Evolutionary conservation across 805 yeast species (phyloP).

Genomic region (Deakozyma indianensis): DNA sequence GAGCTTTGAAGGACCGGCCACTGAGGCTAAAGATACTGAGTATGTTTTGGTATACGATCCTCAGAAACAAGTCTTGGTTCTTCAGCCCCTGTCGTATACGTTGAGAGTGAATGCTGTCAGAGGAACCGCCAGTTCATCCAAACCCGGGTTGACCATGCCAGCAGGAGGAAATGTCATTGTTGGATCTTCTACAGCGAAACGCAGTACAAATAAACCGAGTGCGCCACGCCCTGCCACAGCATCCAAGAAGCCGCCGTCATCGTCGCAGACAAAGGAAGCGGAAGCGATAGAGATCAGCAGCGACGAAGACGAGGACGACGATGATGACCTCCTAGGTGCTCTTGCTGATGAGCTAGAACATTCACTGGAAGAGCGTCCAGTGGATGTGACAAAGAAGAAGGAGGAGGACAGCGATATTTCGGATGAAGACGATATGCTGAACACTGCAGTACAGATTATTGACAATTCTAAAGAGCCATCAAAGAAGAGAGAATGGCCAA

Average conservation of each 20-base stretch:
- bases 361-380: constrained; percentile 10
- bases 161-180: background rate
- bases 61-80: constrained; percentile 16
- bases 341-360: constrained; percentile 14
- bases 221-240: background rate
- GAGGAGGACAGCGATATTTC: background rate
- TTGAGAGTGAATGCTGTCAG: constrained; percentile 11
- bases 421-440: background rate
- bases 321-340: constrained; percentile 12
- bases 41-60: constrained; percentile 73
- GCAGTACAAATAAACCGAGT: background rate
- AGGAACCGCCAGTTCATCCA: constrained; percentile 7
- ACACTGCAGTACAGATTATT: background rate
- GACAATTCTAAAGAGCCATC: background rate
- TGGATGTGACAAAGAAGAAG: background rate
- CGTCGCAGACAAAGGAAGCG: background rate
- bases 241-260: background rate
- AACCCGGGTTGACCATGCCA: background rate
- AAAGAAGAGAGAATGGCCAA: background rate
- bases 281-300: background rate
- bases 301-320: constrained; percentile 11
- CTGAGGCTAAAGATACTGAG: constrained; percentile 24
- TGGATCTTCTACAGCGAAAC: background rate
- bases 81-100: constrained; percentile 10
- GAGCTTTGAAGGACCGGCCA: constrained; percentile 11